Conservation (phyloP, 768 basidiomycete genomes). For the Tylopilus sp. region DNA sequence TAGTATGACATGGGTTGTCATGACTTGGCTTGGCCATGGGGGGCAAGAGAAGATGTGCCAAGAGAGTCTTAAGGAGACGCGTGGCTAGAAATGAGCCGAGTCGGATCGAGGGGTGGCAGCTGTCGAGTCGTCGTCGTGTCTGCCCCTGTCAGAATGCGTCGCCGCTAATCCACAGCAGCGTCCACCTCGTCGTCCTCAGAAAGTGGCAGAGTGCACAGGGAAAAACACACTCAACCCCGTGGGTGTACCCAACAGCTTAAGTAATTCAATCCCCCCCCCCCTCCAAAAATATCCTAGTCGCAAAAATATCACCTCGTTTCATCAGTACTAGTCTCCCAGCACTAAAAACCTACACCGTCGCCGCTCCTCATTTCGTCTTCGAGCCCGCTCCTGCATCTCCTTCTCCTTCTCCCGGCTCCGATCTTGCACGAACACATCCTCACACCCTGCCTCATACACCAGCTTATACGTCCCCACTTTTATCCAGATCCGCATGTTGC, state of each 20-base stretch:
- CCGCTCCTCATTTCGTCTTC: conserved; percentile 54
- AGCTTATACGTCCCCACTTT: conserved; percentile 61
- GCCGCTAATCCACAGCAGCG: neutral
- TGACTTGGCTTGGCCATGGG: conserved; percentile 54
- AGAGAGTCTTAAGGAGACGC: conserved; percentile 33
- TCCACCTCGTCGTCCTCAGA: neutral
- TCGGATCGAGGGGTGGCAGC: neutral
- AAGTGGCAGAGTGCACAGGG: neutral
- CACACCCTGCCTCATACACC: conserved; percentile 62
- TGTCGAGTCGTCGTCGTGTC: neutral
- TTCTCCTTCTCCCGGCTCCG: conserved; percentile 33
- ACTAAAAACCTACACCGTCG: conserved; percentile 37
- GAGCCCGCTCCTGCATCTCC: conserved; percentile 37
- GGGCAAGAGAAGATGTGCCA: conserved; percentile 35
- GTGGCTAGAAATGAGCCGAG: conserved; percentile 28
- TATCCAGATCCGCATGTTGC: conserved; percentile 46
- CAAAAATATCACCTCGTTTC: neutral
- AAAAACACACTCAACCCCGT: neutral
- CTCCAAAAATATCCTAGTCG: conserved; percentile 14
- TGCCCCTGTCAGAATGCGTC: neutral
- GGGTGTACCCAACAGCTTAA: neutral
- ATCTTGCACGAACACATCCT: conserved; percentile 49
- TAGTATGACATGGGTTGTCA: conserved; percentile 21
- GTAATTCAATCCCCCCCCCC: neutral
- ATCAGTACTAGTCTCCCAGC: neutral